A percentile compares a stretch with the other conserved stretches of the same genome.
These are phyloP conservation scores for Chloromonas sp. DNA, from an alignment of 163 green algal species.

Conservation along the genomic window DNA sequence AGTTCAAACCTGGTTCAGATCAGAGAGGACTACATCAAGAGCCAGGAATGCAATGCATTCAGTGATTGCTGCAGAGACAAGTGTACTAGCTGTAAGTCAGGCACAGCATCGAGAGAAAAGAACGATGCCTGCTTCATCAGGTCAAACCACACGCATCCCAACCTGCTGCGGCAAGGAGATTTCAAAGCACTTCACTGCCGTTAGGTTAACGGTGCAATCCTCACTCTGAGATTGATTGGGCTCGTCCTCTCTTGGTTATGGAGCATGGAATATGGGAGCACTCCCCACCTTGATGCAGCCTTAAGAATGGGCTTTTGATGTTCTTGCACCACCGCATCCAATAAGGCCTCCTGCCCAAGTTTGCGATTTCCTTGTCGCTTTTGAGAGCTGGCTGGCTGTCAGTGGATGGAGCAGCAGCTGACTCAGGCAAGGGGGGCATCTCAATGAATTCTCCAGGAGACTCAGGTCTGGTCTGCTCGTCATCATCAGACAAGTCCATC, in stretches of 20 bases:
- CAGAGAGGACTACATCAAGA: not conserved
- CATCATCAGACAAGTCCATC: not conserved
- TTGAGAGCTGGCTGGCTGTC: not conserved
- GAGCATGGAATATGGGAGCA: too few relatives aligned
- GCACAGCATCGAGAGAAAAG: too few relatives aligned
- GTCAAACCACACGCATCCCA: not conserved
- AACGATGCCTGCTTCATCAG: not conserved
- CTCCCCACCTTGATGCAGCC: conserved; percentile 28
- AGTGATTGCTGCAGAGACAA: not conserved
- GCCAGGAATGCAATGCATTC: not conserved
- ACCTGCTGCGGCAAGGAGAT: not conserved
- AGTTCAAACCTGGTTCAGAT: not conserved
- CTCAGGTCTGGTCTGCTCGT: too few relatives aligned
- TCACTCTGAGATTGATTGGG: too few relatives aligned
- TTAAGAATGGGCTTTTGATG: conserved; percentile 32
- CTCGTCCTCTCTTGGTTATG: too few relatives aligned
- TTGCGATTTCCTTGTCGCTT: not conserved
- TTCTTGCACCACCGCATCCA: conserved; percentile 31
- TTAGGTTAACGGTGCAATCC: too few relatives aligned
- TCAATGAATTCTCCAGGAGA: not conserved
- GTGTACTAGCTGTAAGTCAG: too few relatives aligned
- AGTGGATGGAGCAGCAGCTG: not conserved
- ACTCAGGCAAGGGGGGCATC: not conserved
- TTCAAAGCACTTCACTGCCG: not conserved
- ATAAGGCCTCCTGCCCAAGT: conserved; percentile 22